These are phyloP conservation scores for Kuraishia hungarica DNA, from an alignment of 805 yeast species.

Conservation along the genomic window DNA sequence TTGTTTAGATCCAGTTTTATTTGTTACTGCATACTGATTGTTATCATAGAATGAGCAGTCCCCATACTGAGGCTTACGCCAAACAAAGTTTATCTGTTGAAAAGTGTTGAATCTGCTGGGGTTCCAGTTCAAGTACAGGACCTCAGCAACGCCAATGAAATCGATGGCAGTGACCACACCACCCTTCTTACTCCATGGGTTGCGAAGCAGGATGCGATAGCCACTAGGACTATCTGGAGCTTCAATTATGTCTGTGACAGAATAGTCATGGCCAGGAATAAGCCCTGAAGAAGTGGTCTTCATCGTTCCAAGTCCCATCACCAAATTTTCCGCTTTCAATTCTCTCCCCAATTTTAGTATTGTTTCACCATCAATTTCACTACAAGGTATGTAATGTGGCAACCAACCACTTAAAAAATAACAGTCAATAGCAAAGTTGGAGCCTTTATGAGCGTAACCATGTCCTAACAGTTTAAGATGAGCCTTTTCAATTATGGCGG, in stretches of 20 bases:
- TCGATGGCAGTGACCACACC: not conserved
- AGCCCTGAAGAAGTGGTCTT: constrained; percentile 22
- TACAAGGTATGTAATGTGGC: constrained; percentile 46
- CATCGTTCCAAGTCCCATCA: constrained; percentile 66
- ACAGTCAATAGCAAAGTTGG: constrained; percentile 68
- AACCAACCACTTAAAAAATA: constrained; percentile 62
- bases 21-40: constrained; percentile 1
- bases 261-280: constrained; percentile 63
- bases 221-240: constrained; percentile 9
- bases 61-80: not conserved
- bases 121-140: constrained; percentile 64
- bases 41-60: not conserved
- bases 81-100: not conserved
- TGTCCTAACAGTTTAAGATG: constrained; percentile 44
- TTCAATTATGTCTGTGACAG: constrained; percentile 33
- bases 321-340: constrained; percentile 26
- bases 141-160: constrained; percentile 12
- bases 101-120: constrained; percentile 20
- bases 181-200: constrained; percentile 2
- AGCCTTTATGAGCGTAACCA: constrained; percentile 61
- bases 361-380: constrained; percentile 18
- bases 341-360: constrained; percentile 23
- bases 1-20: not conserved
- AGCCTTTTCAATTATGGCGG: constrained; percentile 73
- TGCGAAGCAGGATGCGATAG: constrained; percentile 7